Evolutionary conservation across 73 alveolate genomes (phyloP), one percentile per base, ranked within the genome.

Genomic region (Durusdinium trenchii): DNA sequence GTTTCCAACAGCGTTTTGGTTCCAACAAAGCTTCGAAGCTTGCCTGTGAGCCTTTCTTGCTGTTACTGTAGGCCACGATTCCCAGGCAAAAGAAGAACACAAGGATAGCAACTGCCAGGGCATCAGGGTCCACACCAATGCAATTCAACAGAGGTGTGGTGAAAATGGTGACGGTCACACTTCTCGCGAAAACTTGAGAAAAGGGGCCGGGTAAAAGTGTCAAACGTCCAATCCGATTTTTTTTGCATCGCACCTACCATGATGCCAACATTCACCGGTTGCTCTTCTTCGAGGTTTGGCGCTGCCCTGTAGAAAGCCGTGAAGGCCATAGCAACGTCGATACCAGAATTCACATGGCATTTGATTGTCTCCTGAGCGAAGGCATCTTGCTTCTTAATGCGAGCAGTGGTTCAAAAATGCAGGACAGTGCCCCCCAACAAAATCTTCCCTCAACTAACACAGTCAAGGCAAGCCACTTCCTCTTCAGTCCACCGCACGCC

Each of bases 1-100:
- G n/a, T n/a, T n/a, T n/a, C n/a, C n/a, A n/a, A n/a, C n/a, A n/a
- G n/a, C n/a, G n/a, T n/a, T n/a, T n/a, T n/a, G n/a, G n/a, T n/a
- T n/a, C n/a, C n/a, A n/a, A n/a, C n/a, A n/a, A n/a, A n/a, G n/a
- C n/a, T n/a, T n/a, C n/a, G n/a, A n/a, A n/a, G n/a, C n/a, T n/a
- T n/a, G n/a, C n/a, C n/a, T n/a, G 52, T 83, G 51, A 32, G 94
- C 94, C 94, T 28, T 83, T 83, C 94, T 51, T 83, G 75, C 94
- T 51, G 94, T 83, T 83, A 75, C 75, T 51, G 94, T 83, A 83
- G 50, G 94, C 94, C 75, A 83, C 75, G 50, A 75, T 75, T 3
- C 94, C 94, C 94, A 83, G 51, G 75, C 94, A 83, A 71, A 83
- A n/a, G 75, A 83, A 51, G 94, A 83, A 83, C 75, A 83, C 75